Percentiles rank a stretch among this genome's conserved stretches.
Conservation (phyloP, 768 basidiomycete species). For the Pulveroboletus sp. region DNA sequence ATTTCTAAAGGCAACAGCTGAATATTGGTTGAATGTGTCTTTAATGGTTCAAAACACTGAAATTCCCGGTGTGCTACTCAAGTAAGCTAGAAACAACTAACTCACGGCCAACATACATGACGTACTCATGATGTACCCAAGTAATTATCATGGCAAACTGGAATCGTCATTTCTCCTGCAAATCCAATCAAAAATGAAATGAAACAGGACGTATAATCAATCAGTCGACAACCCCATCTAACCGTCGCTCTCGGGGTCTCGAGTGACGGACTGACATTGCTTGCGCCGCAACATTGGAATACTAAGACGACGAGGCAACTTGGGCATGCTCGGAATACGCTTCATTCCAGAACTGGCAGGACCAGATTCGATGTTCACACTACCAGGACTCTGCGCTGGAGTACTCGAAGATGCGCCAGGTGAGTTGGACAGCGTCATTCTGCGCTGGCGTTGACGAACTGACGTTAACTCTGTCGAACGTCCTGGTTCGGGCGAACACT, state of each 20-base stretch:
- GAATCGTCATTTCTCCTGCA: not conserved
- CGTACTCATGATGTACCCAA: not conserved
- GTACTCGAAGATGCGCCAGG: constrained; percentile 1
- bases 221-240: not conserved
- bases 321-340: constrained; percentile 20
- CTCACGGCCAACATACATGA: not conserved
- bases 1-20: too few species aligned
- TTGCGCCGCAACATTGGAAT: constrained; percentile 29
- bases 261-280: constrained; percentile 13
- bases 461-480: not conserved
- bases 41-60: too few species aligned
- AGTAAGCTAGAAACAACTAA: too few species aligned
- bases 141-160: constrained; percentile 2
- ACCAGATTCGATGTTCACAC: not conserved
- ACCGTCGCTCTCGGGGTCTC: not conserved
- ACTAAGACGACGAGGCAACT: constrained; percentile 25
- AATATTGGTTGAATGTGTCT: too few species aligned
- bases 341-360: constrained; percentile 1
- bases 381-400: not conserved
- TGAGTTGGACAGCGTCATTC: constrained; percentile 20
- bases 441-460: constrained; percentile 11
- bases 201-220: not conserved
- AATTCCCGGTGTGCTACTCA: too few species aligned
- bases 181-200: not conserved
- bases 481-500: not conserved